phyloP scores from a whole-genome alignment of 1,284 basidiomycete species.

The Cystobasidium sp. region DNA sequence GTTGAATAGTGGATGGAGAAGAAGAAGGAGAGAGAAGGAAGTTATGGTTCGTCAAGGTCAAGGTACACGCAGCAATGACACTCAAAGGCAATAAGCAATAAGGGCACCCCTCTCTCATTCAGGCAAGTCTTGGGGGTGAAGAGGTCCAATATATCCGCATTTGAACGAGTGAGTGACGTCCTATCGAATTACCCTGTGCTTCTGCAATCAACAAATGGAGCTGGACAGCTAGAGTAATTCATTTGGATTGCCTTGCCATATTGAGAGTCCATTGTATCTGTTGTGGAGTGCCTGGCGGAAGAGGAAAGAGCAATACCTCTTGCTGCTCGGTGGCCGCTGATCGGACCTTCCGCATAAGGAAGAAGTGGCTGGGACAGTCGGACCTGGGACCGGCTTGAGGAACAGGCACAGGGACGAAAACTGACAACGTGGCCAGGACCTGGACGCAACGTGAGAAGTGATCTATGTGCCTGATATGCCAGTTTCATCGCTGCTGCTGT shows the following conservation, averaged over 20 bases:
- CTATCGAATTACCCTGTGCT: background rate
- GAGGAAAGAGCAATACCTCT: conserved; percentile 8
- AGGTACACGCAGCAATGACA: background rate
- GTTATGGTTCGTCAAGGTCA: conserved; percentile 2
- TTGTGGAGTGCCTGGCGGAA: conserved; percentile 8
- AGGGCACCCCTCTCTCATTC: conserved; percentile 9
- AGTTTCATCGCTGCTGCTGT: background rate
- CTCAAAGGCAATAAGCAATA: background rate
- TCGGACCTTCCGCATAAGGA: conserved; percentile 22
- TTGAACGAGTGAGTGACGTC: background rate
- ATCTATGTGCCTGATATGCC: conserved; percentile 1
- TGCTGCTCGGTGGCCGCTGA: background rate
- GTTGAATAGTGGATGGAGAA: background rate
- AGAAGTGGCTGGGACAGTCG: conserved; percentile 2
- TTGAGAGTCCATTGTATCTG: background rate
- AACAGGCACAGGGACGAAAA: conserved; percentile 1
- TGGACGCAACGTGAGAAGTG: background rate
- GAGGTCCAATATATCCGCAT: conserved; percentile 5
- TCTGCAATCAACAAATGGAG: background rate
- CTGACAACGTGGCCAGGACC: background rate
- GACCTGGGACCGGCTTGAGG: background rate
- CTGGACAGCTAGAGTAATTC: background rate
- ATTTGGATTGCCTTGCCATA: background rate
- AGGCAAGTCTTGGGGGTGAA: conserved; percentile 14
- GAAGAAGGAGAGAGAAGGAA: conserved; percentile 7